Base-by-base conservation (phyloP, 441 rosid genomes). In the Pelargonium myrrhifolium region DNA sequence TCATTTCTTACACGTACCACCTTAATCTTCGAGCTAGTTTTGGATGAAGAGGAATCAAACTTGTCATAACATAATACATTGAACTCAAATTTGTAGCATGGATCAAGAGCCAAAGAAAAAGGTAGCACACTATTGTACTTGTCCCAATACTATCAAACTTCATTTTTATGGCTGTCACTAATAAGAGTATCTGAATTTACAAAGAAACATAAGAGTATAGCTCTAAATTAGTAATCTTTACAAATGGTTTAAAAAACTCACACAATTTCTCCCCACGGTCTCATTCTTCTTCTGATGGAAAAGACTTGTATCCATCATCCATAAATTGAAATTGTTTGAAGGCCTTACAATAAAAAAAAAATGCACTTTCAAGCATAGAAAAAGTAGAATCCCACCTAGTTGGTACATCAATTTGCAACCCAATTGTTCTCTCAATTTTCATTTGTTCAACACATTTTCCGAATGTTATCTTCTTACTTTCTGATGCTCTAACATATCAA, bases 341-440 rank as follows among this genome's bases (percentile, higher is more conserved):
- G 9, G 51, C 31, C 17, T 6, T 14, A 6, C 35, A 15, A n/a
- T 45, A 66, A 4, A 12, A 12, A 21, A 66, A 0, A n/a, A n/a
- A n/a, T 17, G 26, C 26, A 22, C 65, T 20, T 17, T 69, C 8
- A 45, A 69, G 39, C 70, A 74, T 69, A 6, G 60, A 18, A 65
- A 7, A 67, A 15, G 53, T 62, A 0, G 49, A 69, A 49, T 39
- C 35, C 18, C 31, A 43, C 26, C 45, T 59, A 3, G 58, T 42
- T 40, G 55, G 69, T 35, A 59, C 21, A 64, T 65, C 67, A 20
- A n/a, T 66, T 5, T 67, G 47, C 10, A 74, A 14, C 0, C 71
- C 71, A 8, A 11, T 47, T 51, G 22, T 21, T 0, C 0, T 10
- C 20, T 56, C 14, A 21, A 14, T 17, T 8, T 4, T 0, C n/a